A percentile compares a stretch with the other conserved stretches of the same genome.
phyloP scores from a whole-genome alignment of 1,139 yeast species.

The Yamadazyma taylorii region DNA sequence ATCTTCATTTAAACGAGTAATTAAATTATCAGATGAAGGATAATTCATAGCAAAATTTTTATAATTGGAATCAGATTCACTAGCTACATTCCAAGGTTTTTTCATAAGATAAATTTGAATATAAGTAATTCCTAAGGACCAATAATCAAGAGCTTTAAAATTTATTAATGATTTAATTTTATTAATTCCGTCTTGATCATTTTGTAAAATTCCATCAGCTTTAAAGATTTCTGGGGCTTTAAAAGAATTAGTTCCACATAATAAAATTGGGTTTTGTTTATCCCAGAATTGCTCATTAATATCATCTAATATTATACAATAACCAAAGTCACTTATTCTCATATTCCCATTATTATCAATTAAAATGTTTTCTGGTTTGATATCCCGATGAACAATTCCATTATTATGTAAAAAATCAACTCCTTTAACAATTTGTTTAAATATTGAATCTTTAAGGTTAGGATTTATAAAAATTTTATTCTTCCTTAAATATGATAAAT shows the following conservation, averaged over 20 bases:
- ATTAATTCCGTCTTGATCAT: slow-evolving; percentile 9
- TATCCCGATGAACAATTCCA: slow-evolving; percentile 50
- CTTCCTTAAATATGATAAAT: slow-evolving; percentile 38
- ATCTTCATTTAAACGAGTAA: slow-evolving; percentile 20
- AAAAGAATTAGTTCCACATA: slow-evolving; percentile 53
- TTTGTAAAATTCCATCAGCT: slow-evolving; percentile 20
- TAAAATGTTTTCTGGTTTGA: slow-evolving; percentile 56
- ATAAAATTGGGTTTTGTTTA: slow-evolving; percentile 25
- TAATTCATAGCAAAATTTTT: slow-evolving; percentile 22
- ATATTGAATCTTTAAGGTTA: slow-evolving; percentile 44
- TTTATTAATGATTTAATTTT: slow-evolving; percentile 15
- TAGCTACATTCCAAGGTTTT: slow-evolving; percentile 51
- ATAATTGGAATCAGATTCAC: slow-evolving; percentile 24
- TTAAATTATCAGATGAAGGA: slow-evolving; percentile 21
- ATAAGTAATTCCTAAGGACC: slow-evolving; percentile 55
- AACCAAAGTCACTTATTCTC: slow-evolving; percentile 55
- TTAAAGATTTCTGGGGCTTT: slow-evolving; percentile 55
- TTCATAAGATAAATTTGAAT: slow-evolving; percentile 44
- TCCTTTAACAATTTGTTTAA: slow-evolving; percentile 48
- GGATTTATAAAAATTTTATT: slow-evolving; percentile 28
- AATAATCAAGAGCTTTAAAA: slow-evolving; percentile 41
- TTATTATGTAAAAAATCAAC: slow-evolving; percentile 45
- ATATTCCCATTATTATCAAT: slow-evolving; percentile 46
- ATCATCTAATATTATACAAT: slow-evolving; percentile 35
- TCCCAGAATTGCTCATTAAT: slow-evolving; percentile 18